phyloP scores from a whole-genome alignment of 495 filamentous ascomycete genomes.

The Darksidea phi region DNA sequence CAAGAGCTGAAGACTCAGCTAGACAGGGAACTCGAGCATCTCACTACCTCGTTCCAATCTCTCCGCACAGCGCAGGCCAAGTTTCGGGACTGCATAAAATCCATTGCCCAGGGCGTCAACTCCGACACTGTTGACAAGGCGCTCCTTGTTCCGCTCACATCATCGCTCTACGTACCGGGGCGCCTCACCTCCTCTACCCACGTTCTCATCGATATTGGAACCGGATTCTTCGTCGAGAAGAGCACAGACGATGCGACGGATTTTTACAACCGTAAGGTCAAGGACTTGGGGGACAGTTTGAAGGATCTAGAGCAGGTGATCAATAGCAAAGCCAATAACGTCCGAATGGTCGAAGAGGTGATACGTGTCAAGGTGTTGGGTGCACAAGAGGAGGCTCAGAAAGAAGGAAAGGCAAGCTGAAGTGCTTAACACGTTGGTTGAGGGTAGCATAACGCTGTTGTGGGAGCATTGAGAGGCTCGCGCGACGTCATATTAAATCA shows the following conservation, averaged over 20 bases:
- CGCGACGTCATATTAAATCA: too few relatives aligned
- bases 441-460: too few relatives aligned
- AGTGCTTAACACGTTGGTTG: background rate
- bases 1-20: slow-evolving; percentile 85
- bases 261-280: slow-evolving; percentile 85
- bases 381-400: slow-evolving; percentile 11
- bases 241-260: slow-evolving; percentile 69
- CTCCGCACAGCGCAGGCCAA: slow-evolving; percentile 84
- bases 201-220: slow-evolving; percentile 93
- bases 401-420: slow-evolving; percentile 16
- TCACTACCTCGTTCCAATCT: slow-evolving; percentile 83
- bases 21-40: slow-evolving; percentile 89
- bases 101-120: slow-evolving; percentile 49
- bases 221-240: slow-evolving; percentile 97
- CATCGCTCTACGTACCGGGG: slow-evolving; percentile 90
- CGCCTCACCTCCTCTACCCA: slow-evolving; percentile 70
- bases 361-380: slow-evolving; percentile 51
- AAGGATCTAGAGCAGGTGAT: slow-evolving; percentile 85
- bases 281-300: slow-evolving; percentile 73
- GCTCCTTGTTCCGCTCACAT: slow-evolving; percentile 87
- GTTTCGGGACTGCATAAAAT: slow-evolving; percentile 83
- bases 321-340: slow-evolving; percentile 76
- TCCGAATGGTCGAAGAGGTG: slow-evolving; percentile 81
- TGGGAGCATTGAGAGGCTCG: too few relatives aligned
- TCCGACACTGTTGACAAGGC: slow-evolving; percentile 50